Evolutionary conservation across 306 rosid genomes (phyloP).

Genomic region (Ormosia semicastrata): DNA sequence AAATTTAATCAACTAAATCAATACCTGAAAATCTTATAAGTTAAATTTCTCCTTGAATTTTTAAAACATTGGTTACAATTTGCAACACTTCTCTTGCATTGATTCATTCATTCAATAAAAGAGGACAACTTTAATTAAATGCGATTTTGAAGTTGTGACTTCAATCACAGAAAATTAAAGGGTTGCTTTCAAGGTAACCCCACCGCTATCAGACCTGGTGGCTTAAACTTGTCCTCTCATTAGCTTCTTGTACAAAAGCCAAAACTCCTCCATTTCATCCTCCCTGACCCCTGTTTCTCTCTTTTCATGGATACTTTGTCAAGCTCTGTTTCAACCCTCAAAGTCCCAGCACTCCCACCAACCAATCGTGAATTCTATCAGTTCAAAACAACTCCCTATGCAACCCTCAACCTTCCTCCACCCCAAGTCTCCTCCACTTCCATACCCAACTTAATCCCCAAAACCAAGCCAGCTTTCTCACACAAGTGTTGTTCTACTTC

Average conservation of each 20-base stretch:
- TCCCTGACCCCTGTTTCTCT: background rate
- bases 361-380: conserved; percentile 48
- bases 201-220: background rate
- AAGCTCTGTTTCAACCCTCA: conserved; percentile 61
- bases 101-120: no score
- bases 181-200: background rate
- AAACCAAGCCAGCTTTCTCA: conserved; percentile 35
- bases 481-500: conserved; percentile 29
- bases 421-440: conserved; percentile 39
- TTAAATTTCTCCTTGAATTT: no score
- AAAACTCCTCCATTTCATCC: background rate
- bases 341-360: conserved; percentile 38
- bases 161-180: background rate
- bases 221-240: conserved; percentile 9
- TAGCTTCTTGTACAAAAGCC: background rate
- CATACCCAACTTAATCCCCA: conserved; percentile 30
- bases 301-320: conserved; percentile 72
- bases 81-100: no score
- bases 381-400: conserved; percentile 34
- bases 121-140: no score
- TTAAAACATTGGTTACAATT: no score
- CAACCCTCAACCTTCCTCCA: conserved; percentile 27
- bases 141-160: background rate
- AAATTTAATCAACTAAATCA: no score
- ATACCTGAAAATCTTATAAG: no score